phyloP scores from a whole-genome alignment of 352 stramenopile species.

The Phytophthora aleatoria region DNA sequence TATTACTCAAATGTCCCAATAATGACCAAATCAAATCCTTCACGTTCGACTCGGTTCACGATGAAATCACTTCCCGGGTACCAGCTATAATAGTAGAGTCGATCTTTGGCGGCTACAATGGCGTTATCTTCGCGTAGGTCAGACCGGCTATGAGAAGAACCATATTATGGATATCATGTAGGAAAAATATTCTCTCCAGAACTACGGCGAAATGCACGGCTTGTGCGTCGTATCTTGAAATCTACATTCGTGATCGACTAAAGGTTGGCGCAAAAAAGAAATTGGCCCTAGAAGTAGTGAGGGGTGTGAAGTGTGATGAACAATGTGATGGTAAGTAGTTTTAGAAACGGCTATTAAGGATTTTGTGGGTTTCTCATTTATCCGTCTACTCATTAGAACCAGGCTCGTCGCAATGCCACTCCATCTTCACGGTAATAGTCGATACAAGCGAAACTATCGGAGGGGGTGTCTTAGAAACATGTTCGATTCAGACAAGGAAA shows the following conservation, averaged over 20 bases:
- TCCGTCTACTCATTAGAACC: slow-evolving; percentile 55
- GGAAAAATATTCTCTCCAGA: slow-evolving; percentile 73
- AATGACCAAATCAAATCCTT: slow-evolving; percentile 86
- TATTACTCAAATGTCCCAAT: slow-evolving; percentile 80
- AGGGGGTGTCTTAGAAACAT: slow-evolving; percentile 4
- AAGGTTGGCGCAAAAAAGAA: slow-evolving; percentile 79
- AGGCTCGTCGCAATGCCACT: slow-evolving; percentile 83
- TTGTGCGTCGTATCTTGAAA: slow-evolving; percentile 92
- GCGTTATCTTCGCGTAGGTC: slow-evolving; percentile 93
- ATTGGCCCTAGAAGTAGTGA: slow-evolving; percentile 85
- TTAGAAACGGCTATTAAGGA: neutral
- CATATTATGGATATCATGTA: slow-evolving; percentile 71
- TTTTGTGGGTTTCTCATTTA: neutral
- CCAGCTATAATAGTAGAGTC: slow-evolving; percentile 79
- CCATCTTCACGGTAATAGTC: slow-evolving; percentile 87
- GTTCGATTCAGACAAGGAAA: no score
- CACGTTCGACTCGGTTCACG: slow-evolving; percentile 92
- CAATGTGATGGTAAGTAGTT: slow-evolving; percentile 74
- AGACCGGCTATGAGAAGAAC: slow-evolving; percentile 86
- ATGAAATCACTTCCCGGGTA: slow-evolving; percentile 85
- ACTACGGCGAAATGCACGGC: slow-evolving; percentile 86
- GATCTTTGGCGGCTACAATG: slow-evolving; percentile 92
- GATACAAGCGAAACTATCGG: slow-evolving; percentile 82
- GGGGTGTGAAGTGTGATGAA: slow-evolving; percentile 78
- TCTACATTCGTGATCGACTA: slow-evolving; percentile 94